Conservation (phyloP, 192 early-diverging fungal species). For the Mortierella claussenii region DNA sequence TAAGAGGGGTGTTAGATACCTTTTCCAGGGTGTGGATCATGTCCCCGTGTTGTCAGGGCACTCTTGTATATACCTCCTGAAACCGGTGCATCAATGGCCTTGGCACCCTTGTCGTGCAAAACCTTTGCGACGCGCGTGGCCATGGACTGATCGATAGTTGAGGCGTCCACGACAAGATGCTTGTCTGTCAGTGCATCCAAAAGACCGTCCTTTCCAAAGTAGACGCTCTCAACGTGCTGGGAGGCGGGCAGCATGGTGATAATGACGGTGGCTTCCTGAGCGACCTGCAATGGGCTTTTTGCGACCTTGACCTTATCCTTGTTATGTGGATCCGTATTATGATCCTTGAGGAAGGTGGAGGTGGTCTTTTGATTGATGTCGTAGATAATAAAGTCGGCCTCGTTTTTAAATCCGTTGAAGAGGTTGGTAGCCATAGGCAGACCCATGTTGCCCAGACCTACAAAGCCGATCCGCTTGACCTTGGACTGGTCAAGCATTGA, state of each 20-base stretch:
- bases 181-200: constrained; percentile 59
- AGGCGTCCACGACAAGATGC: constrained; percentile 85
- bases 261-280: constrained; percentile 74
- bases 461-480: constrained; percentile 76
- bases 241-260: constrained; percentile 94
- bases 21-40: not conserved
- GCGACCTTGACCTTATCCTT: constrained; percentile 63
- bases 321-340: constrained; percentile 36
- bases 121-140: constrained; percentile 74
- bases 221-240: constrained; percentile 82
- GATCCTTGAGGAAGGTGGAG: constrained; percentile 63
- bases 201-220: constrained; percentile 79
- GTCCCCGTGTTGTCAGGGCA: too few species aligned
- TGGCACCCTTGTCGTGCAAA: constrained; percentile 69
- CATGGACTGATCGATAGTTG: constrained; percentile 90
- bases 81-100: constrained; percentile 91
- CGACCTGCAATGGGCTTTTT: constrained; percentile 76
- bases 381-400: constrained; percentile 72
- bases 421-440: constrained; percentile 94
- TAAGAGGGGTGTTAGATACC: not conserved
- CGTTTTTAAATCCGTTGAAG: constrained; percentile 60
- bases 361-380: constrained; percentile 72
- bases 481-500: constrained; percentile 24
- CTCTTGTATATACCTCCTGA: constrained; percentile 92
- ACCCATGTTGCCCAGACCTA: constrained; percentile 94